Evolutionary conservation across 228 moss, liverwort and hornwort species (phyloP), one percentile per base, ranked within the genome.

Genomic region (Sphagnum magellanicum): DNA sequence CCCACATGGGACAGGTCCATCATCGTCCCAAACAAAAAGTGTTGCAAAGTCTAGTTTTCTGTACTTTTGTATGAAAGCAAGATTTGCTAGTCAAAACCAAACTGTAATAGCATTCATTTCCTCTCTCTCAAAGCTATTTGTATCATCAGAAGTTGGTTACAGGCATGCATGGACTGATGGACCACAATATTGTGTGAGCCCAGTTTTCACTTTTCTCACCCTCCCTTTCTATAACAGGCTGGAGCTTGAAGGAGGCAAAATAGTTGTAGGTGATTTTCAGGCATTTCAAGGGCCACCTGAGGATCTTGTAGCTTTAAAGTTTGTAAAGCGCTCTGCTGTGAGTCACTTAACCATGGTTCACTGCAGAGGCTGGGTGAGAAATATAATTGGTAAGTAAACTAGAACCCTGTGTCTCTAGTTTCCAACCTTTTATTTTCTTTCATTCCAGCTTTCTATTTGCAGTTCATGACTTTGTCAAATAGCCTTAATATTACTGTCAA

Each of bases 1-100:
- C 87, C 87, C 75, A 89, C 87, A 51, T 84, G 87, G 87, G 87
- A 84, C 69, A 89, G 83, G 87, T 87, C 71, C 16, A 10, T 62
- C 53, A 6, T 10, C 47, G 1, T 48, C 16, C 16, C 47, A 16
- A 7, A 16, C 9, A 16, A 48, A 63, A 63, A n/a, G 4, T 16
- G 16, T n/a, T 63, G 47, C 4, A 1, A 16, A 16, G 63, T 63
- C 10, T 8, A 16, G 15, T 48, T 63, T 48, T 16, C 16, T 63
- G 63, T 63, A 8, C 16, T 63, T 55, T 55, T 1, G 1, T 55
- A 8, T 4, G 12, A 55, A 9, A 8, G 47, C 63, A 63, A 63
- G 8, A 8, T 16, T 16, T 48, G 16, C 32, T 32, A 32, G 32
- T 32, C 3, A 32, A 32, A 32, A 32, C 3, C 3, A 32, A 32